Evolutionary conservation across 805 yeast species (phyloP), one percentile per base, ranked within the genome.

Genomic region (Saccharomycopsis capsularis): DNA sequence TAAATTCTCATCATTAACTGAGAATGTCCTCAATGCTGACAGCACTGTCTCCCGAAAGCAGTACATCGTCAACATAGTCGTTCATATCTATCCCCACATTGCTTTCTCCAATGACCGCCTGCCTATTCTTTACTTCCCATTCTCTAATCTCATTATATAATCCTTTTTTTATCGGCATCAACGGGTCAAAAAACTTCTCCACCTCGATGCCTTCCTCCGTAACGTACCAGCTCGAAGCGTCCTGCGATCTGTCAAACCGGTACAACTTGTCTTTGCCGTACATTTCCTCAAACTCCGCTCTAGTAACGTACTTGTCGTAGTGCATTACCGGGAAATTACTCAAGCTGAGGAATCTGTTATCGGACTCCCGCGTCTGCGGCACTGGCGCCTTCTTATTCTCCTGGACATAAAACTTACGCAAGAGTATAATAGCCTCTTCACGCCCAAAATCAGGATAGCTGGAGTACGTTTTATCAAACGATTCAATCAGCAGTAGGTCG

Each of bases 371-470:
- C 21, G 74, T 68, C 57, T 85, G 78, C 3, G 95, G 90, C 23
- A 65, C 73, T 0, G 98, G 99, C 1, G 97, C 95, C 40, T 80
- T 76, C 25, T 77, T 82, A 64, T 93, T 93, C 60, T 89, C 95
- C 60, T 78, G 81, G 6, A 90, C 75, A 62, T 93, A 93, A 64
- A 93, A 93, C 60, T 79, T 76, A 50, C 99, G 71, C 39, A 93
- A 67, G 40, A 93, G 63, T 63, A 85, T 74, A 7, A 93, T 81
- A 0, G 96, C 96, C 57, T 90, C 96, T 50, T 78, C 80, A 46
- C 95, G 67, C 56, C 79, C 67, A 3, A 93, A 68, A 0, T 96
- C 97, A 0, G 98, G 96, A 44, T 75, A 75, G 2, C 84, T 78
- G 1, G 59, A 55, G 60, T 85, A 85, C 2, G 39, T 45, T n/a